Conservation (phyloP, 108 stramenopile genomes). For the Cyclotella baltica region DNA sequence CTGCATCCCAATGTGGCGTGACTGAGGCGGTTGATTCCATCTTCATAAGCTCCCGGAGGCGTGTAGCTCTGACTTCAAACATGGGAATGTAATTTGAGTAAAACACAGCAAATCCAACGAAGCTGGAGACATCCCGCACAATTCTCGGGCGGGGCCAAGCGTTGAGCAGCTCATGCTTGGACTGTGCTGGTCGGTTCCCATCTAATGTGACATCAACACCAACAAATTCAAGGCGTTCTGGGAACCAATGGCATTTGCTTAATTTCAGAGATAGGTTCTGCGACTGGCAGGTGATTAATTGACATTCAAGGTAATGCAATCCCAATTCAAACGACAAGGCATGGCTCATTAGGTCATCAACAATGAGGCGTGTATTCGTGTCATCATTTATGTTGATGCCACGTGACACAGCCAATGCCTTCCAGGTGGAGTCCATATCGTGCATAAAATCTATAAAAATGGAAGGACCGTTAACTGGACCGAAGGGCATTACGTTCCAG, state of each 20-base stretch:
- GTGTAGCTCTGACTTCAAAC: not conserved
- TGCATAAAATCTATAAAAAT: too few relatives aligned
- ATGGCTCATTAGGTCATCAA: slow-evolving; percentile 7
- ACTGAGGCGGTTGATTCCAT: not conserved
- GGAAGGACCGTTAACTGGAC: too few relatives aligned
- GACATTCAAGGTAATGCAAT: slow-evolving; percentile 1
- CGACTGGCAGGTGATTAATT: not conserved
- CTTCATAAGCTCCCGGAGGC: not conserved
- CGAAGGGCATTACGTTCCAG: too few relatives aligned
- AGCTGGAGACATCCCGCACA: slow-evolving; percentile 16
- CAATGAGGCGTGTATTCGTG: not conserved
- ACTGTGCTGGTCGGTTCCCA: too few relatives aligned
- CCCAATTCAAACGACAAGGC: not conserved
- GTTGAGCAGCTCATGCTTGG: slow-evolving; percentile 7
- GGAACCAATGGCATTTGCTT: not conserved
- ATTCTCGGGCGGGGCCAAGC: not conserved
- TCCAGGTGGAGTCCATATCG: slow-evolving; percentile 11
- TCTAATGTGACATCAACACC: slow-evolving; percentile 10
- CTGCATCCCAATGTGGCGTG: not conserved
- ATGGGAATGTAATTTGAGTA: slow-evolving; percentile 11
- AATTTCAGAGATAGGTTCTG: not conserved
- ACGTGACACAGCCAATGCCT: not conserved
- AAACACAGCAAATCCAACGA: too few relatives aligned
- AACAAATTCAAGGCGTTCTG: slow-evolving; percentile 22
- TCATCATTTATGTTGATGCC: slow-evolving; percentile 11